phyloP scores from a whole-genome alignment of 2,329 filamentous ascomycete species.

The Microdochium paspali region DNA sequence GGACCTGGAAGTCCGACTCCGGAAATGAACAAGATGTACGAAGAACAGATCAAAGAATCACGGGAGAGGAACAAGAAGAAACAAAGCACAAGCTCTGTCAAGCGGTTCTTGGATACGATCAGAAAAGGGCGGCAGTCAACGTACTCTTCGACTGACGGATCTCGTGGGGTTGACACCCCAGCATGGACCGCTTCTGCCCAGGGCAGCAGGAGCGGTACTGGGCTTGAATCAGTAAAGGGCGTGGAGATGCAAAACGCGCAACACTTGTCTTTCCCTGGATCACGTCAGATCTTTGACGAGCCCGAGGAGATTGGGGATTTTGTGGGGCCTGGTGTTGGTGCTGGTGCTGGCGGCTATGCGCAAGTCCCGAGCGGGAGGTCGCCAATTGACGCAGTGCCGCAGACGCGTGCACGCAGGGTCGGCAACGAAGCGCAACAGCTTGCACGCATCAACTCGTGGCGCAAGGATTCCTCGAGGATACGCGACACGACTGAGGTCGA shows the following conservation, averaged over 20 bases:
- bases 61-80: slow-evolving; percentile 7
- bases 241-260: neutral
- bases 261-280: neutral
- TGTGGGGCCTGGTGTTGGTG: neutral
- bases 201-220: neutral
- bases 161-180: neutral
- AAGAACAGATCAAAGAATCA: slow-evolving; percentile 17
- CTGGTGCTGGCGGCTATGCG: neutral
- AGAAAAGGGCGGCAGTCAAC: neutral
- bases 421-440: neutral
- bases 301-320: neutral
- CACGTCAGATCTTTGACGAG: neutral
- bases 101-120: neutral
- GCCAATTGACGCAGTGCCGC: neutral
- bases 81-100: neutral
- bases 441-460: slow-evolving; percentile 5
- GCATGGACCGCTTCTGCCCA: neutral
- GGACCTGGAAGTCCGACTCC: slow-evolving; percentile 13
- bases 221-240: neutral
- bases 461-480: slow-evolving; percentile 13
- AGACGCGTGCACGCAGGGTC: neutral
- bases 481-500: slow-evolving; percentile 17
- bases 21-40: slow-evolving; percentile 20
- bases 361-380: neutral
- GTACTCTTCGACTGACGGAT: neutral